Evolutionary conservation across 2,329 filamentous ascomycete genomes (phyloP), one percentile per base, ranked within the genome.

Genomic region (Aspergillus aculeatinus): DNA sequence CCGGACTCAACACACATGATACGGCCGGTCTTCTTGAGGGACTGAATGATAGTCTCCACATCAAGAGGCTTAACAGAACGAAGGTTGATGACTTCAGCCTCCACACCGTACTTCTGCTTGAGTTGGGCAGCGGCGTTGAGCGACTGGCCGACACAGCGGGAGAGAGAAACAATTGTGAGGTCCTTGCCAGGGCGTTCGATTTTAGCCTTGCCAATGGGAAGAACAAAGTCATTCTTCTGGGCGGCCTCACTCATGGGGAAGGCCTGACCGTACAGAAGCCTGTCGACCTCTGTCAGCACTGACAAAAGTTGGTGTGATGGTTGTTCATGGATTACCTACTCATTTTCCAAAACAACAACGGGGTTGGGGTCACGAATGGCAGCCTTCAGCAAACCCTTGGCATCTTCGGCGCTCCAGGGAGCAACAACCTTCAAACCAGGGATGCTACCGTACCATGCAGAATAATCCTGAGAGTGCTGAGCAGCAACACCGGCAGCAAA

Each of bases 381-480:
- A 68, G 95, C 94, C 85, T 99, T 99, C 68, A 99, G 78, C 65
- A 99, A 87, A 79, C 95, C 95, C 86, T 99, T 99, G 76, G 95
- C 95, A 77, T 99, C 95, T 82, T 99, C 95, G 57, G 95, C 87
- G 76, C 92, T 96, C 90, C 93, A 99, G 63, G 95, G 95, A 31
- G 90, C 85, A 67, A 99, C 93, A 64, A 99, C 95, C 86, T 99
- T 99, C 72, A 99, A 83, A 69, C 95, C 95, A 55, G 95, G 95
- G 72, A 99, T 95, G 80, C 92, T 96, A 76, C 94, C 95, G 81
- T 99, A 99, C 95, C 95, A 99, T 65, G 94, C 92, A 55, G 91
- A 91, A 85, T 96, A 99, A 78, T 99, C 95, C 83, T 99, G 95
- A 55, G 95, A 98, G 85, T 99, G 95, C 85, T 99, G 95, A 62